Evolutionary conservation across 129 eudicot species (phyloP).

Genomic region (Pulicaria dysenterica): DNA sequence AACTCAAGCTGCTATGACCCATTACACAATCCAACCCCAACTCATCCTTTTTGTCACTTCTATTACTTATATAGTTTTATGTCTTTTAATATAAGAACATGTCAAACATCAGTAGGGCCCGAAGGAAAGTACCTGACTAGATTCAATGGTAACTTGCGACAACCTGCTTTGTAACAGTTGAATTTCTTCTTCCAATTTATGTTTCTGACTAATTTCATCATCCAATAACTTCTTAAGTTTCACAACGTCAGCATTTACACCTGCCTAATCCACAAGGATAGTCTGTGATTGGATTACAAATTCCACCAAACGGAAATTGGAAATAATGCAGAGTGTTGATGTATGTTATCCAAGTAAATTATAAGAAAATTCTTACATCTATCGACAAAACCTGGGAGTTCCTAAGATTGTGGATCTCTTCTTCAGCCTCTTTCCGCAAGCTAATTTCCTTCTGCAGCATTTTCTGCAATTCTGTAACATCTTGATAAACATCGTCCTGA

Average conservation of each 20-base stretch:
- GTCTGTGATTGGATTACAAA: conserved; percentile 28
- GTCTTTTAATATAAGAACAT: too few relatives aligned
- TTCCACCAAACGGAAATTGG: background rate
- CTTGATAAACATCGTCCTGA: conserved; percentile 56
- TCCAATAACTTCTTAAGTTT: conserved; percentile 71
- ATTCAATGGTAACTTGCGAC: conserved; percentile 63
- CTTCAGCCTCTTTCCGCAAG: conserved; percentile 80
- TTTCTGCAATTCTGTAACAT: conserved; percentile 53
- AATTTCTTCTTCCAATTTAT: conserved; percentile 89
- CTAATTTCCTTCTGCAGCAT: conserved; percentile 76
- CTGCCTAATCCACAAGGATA: conserved; percentile 62
- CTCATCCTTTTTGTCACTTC: too few relatives aligned
- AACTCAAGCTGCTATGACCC: too few relatives aligned
- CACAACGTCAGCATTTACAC: conserved; percentile 62
- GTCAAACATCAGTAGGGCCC: background rate
- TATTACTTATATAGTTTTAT: too few relatives aligned
- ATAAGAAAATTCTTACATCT: conserved; percentile 48
- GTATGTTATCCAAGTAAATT: conserved; percentile 1
- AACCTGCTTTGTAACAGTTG: conserved; percentile 69
- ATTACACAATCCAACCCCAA: too few relatives aligned
- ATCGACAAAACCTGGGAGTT: conserved; percentile 50
- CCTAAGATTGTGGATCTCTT: conserved; percentile 63
- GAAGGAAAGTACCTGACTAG: conserved; percentile 57
- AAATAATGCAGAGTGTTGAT: conserved; percentile 13
- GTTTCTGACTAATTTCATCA: conserved; percentile 73